These are phyloP conservation scores for Colletotrichum filicis DNA, from an alignment of 2,329 filamentous ascomycete genomes.

Conservation along the genomic window DNA sequence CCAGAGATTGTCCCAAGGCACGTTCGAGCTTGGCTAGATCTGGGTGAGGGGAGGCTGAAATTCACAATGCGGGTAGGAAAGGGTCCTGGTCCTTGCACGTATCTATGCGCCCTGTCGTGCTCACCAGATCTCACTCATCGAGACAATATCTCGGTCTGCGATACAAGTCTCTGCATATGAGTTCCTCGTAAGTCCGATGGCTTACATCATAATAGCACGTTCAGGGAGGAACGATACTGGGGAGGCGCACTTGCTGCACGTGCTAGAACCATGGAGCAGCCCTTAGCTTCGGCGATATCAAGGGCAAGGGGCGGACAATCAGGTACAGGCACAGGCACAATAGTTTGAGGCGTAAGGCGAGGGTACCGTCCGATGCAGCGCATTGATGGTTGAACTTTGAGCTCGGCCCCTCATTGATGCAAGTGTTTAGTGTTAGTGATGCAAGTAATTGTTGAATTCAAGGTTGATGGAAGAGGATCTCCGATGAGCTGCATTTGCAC, in stretches of 20 bases:
- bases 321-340: background rate
- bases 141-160: background rate
- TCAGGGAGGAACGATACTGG: background rate
- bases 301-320: too few relatives aligned
- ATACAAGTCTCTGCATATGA: background rate
- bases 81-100: conserved; percentile 7
- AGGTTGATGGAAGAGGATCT: background rate
- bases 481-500: background rate
- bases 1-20: too few relatives aligned
- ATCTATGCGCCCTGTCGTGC: conserved; percentile 7
- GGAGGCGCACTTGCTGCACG: conserved; percentile 4
- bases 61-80: background rate
- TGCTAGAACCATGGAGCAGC: conserved; percentile 8
- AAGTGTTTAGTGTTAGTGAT: background rate
- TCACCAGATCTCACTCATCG: conserved; percentile 1
- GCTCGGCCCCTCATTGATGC: conserved; percentile 29
- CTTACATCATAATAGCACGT: background rate
- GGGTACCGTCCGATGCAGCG: conserved; percentile 13
- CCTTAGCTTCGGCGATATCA: conserved; percentile 23
- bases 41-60: background rate
- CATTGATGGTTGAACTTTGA: background rate
- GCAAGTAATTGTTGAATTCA: conserved; percentile 9
- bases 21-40: too few relatives aligned
- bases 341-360: background rate
- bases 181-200: background rate